Base-by-base conservation (phyloP, 768 basidiomycete species). In the Trametes gibbosa region DNA sequence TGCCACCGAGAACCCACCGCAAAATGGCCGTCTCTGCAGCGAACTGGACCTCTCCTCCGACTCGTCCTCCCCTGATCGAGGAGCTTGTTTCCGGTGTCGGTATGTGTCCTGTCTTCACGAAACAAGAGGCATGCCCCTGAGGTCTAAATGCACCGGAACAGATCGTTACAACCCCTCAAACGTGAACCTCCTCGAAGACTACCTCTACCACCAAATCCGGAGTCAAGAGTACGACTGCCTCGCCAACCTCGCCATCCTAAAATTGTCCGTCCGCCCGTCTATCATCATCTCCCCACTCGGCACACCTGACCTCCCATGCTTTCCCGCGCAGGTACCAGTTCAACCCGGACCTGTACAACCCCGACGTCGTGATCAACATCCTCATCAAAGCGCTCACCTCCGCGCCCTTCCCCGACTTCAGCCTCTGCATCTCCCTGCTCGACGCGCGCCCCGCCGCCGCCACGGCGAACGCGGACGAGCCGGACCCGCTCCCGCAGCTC, bases 101-200 rank as follows among this genome's bases (percentile, higher is more conserved):
- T 91, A 61, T 64, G 90, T 73, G 24, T 53, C 46, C 10, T 14
- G 21, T 16, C 24, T 24, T 14, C 47, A 24, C 32, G 13, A 1
- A 50, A 3, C 13, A 23, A 13, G 1, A 25, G 21, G 37, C 21
- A 48, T 52, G 27, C 43, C 24, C 7, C 14, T 29, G n/a, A 19
- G 3, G 8, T 5, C 4, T 5, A 32, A 5, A 4, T 50, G 21
- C 23, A 35, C 8, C n/a, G 50, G 29, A 53, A 50, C 58, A 97
- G 96, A 98, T 79, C 89, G 96, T 59, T 98, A 98, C 75, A 98
- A 98, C 76, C 96, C 96, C 42, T 87, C 88, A 52, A 98, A 98
- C 72, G 86, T 96, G 59, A 79, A 85, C 37, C 90, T 95, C 65
- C 86, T 98, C 59, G 96, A 98, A 75, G 96, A 98, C 71, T 98